A percentile compares a stretch with the other conserved stretches of the same genome.
These are phyloP conservation scores for Vigna unguiculata DNA, from an alignment of 306 rosid species.

Conservation along the genomic window DNA sequence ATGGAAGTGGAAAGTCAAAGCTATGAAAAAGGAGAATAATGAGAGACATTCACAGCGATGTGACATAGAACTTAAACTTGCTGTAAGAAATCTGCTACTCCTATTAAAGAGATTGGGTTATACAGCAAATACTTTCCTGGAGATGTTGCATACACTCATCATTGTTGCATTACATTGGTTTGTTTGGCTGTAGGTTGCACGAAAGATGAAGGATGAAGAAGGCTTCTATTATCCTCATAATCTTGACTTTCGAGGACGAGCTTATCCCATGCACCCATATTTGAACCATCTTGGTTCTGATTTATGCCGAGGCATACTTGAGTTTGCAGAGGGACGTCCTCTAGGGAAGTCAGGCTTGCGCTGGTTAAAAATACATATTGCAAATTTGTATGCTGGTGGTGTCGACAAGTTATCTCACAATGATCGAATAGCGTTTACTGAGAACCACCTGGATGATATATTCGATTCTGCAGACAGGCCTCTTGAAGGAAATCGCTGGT, in stretches of 20 bases:
- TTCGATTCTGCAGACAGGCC: constrained; percentile 90
- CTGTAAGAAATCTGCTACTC: constrained; percentile 68
- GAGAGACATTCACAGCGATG: constrained; percentile 95
- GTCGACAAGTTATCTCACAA: constrained; percentile 84
- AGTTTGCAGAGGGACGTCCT: constrained; percentile 91
- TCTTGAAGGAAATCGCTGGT: constrained; percentile 92
- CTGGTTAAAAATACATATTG: constrained; percentile 97
- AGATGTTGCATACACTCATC: constrained; percentile 22
- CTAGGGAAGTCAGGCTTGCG: constrained; percentile 83
- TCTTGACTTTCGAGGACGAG: constrained; percentile 97
- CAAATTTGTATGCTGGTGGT: constrained; percentile 92
- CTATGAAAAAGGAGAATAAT: constrained; percentile 67
- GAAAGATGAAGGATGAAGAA: constrained; percentile 96
- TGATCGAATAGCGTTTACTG: constrained; percentile 72
- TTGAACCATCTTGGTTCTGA: constrained; percentile 98
- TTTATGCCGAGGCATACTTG: constrained; percentile 91
- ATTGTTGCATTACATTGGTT: constrained; percentile 33
- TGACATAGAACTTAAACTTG: constrained; percentile 90
- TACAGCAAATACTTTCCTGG: constrained; percentile 28
- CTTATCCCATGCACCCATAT: constrained; percentile 97
- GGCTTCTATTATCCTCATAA: constrained; percentile 98
- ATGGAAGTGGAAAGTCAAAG: constrained; percentile 94
- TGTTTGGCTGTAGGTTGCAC: constrained; percentile 74
- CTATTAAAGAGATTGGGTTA: constrained; percentile 35
- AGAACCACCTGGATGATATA: constrained; percentile 74